phyloP scores from a whole-genome alignment of 2,329 filamentous ascomycete genomes.

The Botryotinia globosa region DNA sequence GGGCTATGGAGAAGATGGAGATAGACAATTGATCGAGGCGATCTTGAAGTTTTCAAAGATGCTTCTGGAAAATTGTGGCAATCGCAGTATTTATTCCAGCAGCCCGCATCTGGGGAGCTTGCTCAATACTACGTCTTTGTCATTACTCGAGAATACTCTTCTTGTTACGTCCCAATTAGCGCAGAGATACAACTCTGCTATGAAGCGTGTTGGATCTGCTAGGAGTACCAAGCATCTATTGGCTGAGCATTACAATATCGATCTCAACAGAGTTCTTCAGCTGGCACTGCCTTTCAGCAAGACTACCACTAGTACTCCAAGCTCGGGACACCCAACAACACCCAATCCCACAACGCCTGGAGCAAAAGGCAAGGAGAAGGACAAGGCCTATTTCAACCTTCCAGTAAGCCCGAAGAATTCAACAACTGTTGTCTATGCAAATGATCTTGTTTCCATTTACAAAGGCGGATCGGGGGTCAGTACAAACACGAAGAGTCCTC shows the following conservation, averaged over 20 bases:
- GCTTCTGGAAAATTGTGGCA: slow-evolving; percentile 91
- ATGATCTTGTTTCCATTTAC: slow-evolving; percentile 75
- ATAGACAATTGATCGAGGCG: slow-evolving; percentile 73
- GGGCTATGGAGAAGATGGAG: slow-evolving; percentile 71
- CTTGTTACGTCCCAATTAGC: slow-evolving; percentile 82
- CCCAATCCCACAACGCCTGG: slow-evolving; percentile 53
- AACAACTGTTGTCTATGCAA: slow-evolving; percentile 66
- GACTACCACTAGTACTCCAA: slow-evolving; percentile 52
- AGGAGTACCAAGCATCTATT: slow-evolving; percentile 72
- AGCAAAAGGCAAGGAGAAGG: slow-evolving; percentile 80
- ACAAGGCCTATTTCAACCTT: slow-evolving; percentile 53
- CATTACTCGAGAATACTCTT: slow-evolving; percentile 73
- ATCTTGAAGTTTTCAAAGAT: slow-evolving; percentile 83
- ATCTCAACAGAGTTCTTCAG: slow-evolving; percentile 78
- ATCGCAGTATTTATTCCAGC: slow-evolving; percentile 93
- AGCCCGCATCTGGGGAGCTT: slow-evolving; percentile 86
- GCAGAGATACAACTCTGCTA: slow-evolving; percentile 86
- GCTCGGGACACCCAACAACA: slow-evolving; percentile 49
- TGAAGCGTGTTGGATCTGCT: slow-evolving; percentile 69
- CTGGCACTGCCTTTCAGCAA: slow-evolving; percentile 80
- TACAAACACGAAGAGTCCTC: slow-evolving; percentile 35
- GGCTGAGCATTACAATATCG: slow-evolving; percentile 79
- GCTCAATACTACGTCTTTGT: slow-evolving; percentile 80
- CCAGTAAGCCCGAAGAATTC: slow-evolving; percentile 41
- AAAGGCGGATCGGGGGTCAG: slow-evolving; percentile 49